Percentiles rank a stretch among this genome's conserved stretches.
Conservation (phyloP, 352 stramenopile genomes). For the Pythium folliculosum region DNA sequence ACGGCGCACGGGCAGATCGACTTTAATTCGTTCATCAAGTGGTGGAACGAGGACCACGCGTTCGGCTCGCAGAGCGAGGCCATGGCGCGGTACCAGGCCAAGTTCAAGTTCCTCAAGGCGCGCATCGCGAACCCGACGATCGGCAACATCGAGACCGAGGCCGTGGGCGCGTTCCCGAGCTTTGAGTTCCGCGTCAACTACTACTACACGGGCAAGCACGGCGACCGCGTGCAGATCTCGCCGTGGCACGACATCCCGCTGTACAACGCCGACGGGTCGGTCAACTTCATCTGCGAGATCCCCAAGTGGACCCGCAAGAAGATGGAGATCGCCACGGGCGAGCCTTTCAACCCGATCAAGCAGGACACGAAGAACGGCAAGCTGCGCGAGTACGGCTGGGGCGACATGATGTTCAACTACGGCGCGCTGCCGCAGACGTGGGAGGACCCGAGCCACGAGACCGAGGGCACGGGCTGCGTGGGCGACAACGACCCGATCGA, state of each 20-base stretch:
- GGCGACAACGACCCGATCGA: constrained; percentile 99
- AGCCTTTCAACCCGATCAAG: constrained; percentile 94
- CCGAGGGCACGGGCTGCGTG: constrained; percentile 77
- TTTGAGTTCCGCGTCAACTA: constrained; percentile 91
- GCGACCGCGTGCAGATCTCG: constrained; percentile 88
- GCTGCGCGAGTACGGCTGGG: constrained; percentile 95
- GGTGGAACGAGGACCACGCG: constrained; percentile 87
- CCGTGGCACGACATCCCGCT: constrained; percentile 98
- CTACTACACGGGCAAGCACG: constrained; percentile 78
- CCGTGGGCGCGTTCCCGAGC: constrained; percentile 80
- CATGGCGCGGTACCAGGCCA: constrained; percentile 83
- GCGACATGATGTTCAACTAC: constrained; percentile 99
- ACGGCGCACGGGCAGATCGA: constrained; percentile 64
- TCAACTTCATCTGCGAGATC: constrained; percentile 97
- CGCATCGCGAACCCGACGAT: constrained; percentile 83
- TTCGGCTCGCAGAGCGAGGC: constrained; percentile 65
- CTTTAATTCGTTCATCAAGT: constrained; percentile 89
- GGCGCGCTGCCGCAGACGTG: constrained; percentile 98
- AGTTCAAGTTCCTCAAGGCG: constrained; percentile 91
- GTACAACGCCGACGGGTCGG: constrained; percentile 87
- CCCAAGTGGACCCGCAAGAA: constrained; percentile 98
- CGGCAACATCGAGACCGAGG: constrained; percentile 76
- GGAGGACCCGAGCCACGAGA: constrained; percentile 95
- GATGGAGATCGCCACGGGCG: constrained; percentile 98
- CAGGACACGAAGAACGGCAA: constrained; percentile 98